A percentile compares a stretch with the other conserved stretches of the same genome.
phyloP scores from a whole-genome alignment of 192 early-diverging fungal species.

The Entophlyctis luteolus region DNA sequence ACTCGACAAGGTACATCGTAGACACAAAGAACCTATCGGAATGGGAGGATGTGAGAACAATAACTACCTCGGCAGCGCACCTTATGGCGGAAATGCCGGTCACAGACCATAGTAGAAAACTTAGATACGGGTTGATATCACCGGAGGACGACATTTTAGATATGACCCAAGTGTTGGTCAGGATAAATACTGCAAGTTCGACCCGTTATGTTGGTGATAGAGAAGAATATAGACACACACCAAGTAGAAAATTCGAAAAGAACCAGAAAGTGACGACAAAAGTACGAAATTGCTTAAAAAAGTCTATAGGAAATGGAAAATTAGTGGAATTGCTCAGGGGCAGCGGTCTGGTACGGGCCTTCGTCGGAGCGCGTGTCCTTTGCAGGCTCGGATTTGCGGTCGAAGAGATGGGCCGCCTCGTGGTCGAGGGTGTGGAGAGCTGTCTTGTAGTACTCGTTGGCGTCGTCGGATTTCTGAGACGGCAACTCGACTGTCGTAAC shows the following conservation, averaged over 20 bases:
- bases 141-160: conserved; percentile 7
- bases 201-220: neutral
- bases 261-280: conserved; percentile 45
- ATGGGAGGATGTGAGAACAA: conserved; percentile 8
- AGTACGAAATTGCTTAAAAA: conserved; percentile 51
- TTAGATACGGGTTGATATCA: conserved; percentile 42
- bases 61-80: conserved; percentile 25
- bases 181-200: conserved; percentile 17
- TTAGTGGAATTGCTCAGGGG: neutral
- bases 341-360: conserved; percentile 2
- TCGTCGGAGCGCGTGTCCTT: conserved; percentile 30
- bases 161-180: conserved; percentile 35
- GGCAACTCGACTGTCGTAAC: conserved; percentile 71
- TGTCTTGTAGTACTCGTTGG: conserved; percentile 70
- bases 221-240: neutral
- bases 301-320: conserved; percentile 22
- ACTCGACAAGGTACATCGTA: neutral
- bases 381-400: conserved; percentile 53
- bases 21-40: neutral
- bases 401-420: conserved; percentile 20
- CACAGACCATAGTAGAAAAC: conserved; percentile 47
- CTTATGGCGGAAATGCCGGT: conserved; percentile 32
- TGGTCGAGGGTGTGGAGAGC: conserved; percentile 58
- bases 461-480: conserved; percentile 63
- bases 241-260: conserved; percentile 30